Percentiles rank a stretch among this genome's conserved stretches.
These are phyloP conservation scores for Calonectria fujianensis DNA, from an alignment of 2,329 filamentous ascomycete genomes.

Conservation along the genomic window DNA sequence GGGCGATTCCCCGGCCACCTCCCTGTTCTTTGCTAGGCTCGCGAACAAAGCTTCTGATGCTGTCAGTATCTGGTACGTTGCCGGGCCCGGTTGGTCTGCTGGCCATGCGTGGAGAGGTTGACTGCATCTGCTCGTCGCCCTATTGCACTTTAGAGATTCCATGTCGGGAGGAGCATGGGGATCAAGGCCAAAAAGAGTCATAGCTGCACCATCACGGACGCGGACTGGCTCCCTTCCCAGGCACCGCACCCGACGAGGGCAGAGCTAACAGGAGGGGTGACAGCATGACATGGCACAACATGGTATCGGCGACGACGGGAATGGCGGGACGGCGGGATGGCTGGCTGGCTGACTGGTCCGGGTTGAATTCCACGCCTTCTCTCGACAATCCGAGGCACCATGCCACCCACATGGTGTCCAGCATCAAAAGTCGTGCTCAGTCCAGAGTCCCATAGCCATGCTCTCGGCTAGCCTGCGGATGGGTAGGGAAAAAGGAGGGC, in stretches of 20 bases:
- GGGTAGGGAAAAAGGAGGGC: background rate
- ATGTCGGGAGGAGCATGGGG: conserved; percentile 31
- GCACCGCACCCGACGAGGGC: conserved; percentile 34
- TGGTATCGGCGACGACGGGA: conserved; percentile 37
- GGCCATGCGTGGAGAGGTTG: conserved; percentile 32
- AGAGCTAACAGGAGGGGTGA: conserved; percentile 29
- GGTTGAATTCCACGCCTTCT: conserved; percentile 36
- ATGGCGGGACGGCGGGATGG: conserved; percentile 35
- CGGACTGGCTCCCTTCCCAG: conserved; percentile 36
- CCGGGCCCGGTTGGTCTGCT: conserved; percentile 35
- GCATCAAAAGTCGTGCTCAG: conserved; percentile 1
- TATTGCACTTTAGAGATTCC: conserved; percentile 27
- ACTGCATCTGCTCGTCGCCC: conserved; percentile 27
- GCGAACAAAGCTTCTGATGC: conserved; percentile 33
- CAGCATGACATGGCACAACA: conserved; percentile 33
- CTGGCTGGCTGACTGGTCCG: conserved; percentile 26
- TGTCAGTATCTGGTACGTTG: conserved; percentile 35
- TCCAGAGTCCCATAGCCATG: conserved; percentile 19
- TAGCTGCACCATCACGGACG: conserved; percentile 30
- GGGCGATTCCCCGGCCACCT: conserved; percentile 30
- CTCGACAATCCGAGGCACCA: conserved; percentile 27
- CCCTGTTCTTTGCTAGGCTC: conserved; percentile 33
- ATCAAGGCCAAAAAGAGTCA: conserved; percentile 33
- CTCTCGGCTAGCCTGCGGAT: conserved; percentile 9
- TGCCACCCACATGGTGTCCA: conserved; percentile 31